These are phyloP conservation scores for Lantana camara DNA, from an alignment of 257 asterid genomes.

Conservation along the genomic window DNA sequence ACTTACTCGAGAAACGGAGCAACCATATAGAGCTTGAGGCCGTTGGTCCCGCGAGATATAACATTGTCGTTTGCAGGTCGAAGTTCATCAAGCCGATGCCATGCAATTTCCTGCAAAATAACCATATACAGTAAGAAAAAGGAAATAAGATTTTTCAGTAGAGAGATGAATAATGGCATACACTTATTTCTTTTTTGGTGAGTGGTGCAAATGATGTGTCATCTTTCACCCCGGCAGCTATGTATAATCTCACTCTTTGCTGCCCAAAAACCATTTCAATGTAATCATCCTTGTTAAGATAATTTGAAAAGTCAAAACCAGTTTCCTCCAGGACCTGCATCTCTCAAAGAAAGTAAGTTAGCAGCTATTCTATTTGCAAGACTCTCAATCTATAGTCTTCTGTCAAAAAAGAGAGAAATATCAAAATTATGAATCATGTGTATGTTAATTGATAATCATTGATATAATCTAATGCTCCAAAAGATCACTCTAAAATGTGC, in stretches of 20 bases:
- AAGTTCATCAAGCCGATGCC: conserved; percentile 84
- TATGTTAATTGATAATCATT: background rate
- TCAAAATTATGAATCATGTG: background rate
- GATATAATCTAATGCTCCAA: background rate
- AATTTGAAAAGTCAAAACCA: conserved; percentile 77
- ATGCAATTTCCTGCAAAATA: conserved; percentile 73
- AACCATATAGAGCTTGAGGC: conserved; percentile 87
- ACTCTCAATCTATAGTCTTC: too few relatives aligned
- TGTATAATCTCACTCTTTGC: conserved; percentile 82
- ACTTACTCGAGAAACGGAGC: conserved; percentile 78
- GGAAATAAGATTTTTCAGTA: background rate
- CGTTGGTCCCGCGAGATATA: conserved; percentile 78
- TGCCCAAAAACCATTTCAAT: conserved; percentile 84
- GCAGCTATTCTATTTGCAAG: conserved; percentile 6
- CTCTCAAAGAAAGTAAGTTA: conserved; percentile 21
- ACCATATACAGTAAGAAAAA: background rate
- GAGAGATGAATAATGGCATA: conserved; percentile 36
- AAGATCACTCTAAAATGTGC: background rate
- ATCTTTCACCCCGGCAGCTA: conserved; percentile 80
- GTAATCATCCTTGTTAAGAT: conserved; percentile 64
- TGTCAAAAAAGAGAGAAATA: background rate
- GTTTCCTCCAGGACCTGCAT: conserved; percentile 85
- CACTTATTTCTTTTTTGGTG: conserved; percentile 85
- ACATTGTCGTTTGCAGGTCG: conserved; percentile 68
- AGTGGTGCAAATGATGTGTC: conserved; percentile 76